These are phyloP conservation scores for Piedraia hortae DNA, from an alignment of 2,329 filamentous ascomycete genomes.

Conservation along the genomic window DNA sequence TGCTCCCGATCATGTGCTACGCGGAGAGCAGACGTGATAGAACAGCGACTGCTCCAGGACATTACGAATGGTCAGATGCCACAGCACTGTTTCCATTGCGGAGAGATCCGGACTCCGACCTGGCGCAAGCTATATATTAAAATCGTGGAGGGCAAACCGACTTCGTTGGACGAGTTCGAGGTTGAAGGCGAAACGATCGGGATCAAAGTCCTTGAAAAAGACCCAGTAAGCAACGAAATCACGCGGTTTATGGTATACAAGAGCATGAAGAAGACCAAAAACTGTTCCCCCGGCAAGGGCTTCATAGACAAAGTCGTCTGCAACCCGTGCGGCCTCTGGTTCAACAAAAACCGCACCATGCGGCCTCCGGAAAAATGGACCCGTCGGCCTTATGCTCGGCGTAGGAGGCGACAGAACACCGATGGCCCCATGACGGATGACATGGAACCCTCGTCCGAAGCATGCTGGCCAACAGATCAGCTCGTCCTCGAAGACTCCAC, in stretches of 20 bases:
- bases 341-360: slow-evolving; percentile 65
- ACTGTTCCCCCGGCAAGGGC: slow-evolving; percentile 8
- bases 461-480: slow-evolving; percentile 10
- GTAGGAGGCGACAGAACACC: slow-evolving; percentile 8
- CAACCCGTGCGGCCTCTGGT: slow-evolving; percentile 91
- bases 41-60: slow-evolving; percentile 25
- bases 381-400: slow-evolving; percentile 6
- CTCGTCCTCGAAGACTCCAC: slow-evolving; percentile 6
- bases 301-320: slow-evolving; percentile 58
- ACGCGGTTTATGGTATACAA: slow-evolving; percentile 49
- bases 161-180: slow-evolving; percentile 41
- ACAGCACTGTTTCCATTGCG: slow-evolving; percentile 74
- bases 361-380: slow-evolving; percentile 67
- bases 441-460: slow-evolving; percentile 10
- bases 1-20: slow-evolving; percentile 25
- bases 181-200: slow-evolving; percentile 48
- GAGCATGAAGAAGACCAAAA: slow-evolving; percentile 35
- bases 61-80: slow-evolving; percentile 64
- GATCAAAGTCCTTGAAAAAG: slow-evolving; percentile 37
- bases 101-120: slow-evolving; percentile 81
- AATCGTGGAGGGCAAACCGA: slow-evolving; percentile 39
- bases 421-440: slow-evolving; percentile 7
- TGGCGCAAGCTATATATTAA: slow-evolving; percentile 89
- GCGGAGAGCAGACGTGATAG: slow-evolving; percentile 34
- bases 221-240: slow-evolving; percentile 30